Conservation (phyloP, 306 rosid genomes). For the Mucuna pruriens region DNA sequence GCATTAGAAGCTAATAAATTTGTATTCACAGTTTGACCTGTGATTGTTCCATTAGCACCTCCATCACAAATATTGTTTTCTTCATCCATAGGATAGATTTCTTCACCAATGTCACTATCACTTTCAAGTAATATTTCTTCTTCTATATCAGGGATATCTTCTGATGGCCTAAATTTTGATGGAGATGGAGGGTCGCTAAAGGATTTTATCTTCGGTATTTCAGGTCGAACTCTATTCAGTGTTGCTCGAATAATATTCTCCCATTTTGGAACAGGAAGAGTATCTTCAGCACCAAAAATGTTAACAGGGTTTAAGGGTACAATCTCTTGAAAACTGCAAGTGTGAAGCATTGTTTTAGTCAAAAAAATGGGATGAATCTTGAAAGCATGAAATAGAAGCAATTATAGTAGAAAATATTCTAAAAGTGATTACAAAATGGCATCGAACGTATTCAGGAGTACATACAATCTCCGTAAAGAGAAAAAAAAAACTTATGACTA, state of each 20-base stretch:
- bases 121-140: conserved; percentile 82
- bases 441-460: background rate
- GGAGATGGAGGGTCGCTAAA: conserved; percentile 99
- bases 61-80: conserved; percentile 51
- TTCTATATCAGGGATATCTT: conserved; percentile 72
- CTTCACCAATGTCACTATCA: conserved; percentile 91
- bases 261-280: conserved; percentile 83
- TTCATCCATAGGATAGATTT: conserved; percentile 78
- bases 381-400: conserved; percentile 25
- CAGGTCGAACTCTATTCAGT: conserved; percentile 68
- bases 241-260: conserved; percentile 87
- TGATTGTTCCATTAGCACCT: conserved; percentile 32
- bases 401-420: background rate
- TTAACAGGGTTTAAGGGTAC: conserved; percentile 95
- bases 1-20: conserved; percentile 46
- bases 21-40: conserved; percentile 30
- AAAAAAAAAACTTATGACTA: background rate
- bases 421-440: conserved; percentile 12
- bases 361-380: conserved; percentile 30
- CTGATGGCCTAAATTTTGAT: conserved; percentile 80
- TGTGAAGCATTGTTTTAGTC: conserved; percentile 32
- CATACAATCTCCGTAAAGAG: background rate
- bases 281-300: conserved; percentile 95
- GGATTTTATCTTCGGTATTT: conserved; percentile 61
- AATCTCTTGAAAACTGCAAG: conserved; percentile 94